These are phyloP conservation scores for Colletotrichum spaethianum DNA, from an alignment of 2,329 filamentous ascomycete genomes.

Conservation along the genomic window DNA sequence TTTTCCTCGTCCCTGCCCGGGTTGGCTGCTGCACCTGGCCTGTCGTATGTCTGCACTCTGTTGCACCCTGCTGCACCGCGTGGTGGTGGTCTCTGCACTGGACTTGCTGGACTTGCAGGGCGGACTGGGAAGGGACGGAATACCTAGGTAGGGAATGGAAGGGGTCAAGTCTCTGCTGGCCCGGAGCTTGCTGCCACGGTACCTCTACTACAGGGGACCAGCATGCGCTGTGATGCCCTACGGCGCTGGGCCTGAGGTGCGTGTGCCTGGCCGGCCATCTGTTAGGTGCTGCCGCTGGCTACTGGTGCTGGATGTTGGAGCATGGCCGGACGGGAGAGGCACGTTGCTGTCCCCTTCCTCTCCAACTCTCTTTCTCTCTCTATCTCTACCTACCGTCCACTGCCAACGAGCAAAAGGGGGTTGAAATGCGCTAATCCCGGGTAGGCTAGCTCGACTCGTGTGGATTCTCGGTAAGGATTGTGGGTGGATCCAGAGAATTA, in stretches of 20 bases:
- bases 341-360: conserved; percentile 29
- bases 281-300: background rate
- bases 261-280: background rate
- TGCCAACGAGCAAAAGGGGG: conserved; percentile 39
- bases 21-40: background rate
- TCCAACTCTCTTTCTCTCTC: background rate
- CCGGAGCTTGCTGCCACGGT: conserved; percentile 1
- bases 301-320: conserved; percentile 9
- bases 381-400: background rate
- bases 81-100: conserved; percentile 6
- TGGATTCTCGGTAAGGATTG: conserved; percentile 26
- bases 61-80: background rate
- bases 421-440: conserved; percentile 25
- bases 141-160: background rate
- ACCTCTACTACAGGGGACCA: conserved; percentile 16
- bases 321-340: conserved; percentile 10
- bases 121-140: no score
- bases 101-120: background rate
- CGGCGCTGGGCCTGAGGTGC: background rate
- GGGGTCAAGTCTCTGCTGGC: background rate
- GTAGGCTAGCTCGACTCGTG: conserved; percentile 16
- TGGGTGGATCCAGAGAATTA: conserved; percentile 36
- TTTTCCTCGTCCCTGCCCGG: background rate
- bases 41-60: background rate
- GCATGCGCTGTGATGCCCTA: background rate